phyloP scores from a whole-genome alignment of 768 basidiomycete species.

The Kwoniella botswanensis region DNA sequence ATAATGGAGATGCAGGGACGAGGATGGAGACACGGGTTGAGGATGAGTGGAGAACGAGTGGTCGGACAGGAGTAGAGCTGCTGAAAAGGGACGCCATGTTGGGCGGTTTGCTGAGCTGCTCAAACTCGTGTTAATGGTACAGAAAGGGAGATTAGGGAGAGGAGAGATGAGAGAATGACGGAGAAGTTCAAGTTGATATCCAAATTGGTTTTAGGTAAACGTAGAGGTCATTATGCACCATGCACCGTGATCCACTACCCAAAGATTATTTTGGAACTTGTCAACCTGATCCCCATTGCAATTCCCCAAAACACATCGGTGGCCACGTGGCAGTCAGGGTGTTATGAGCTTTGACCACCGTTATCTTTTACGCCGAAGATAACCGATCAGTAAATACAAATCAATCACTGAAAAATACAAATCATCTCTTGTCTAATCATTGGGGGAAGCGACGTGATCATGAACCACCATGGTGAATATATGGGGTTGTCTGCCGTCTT shows the following conservation, averaged over 20 bases:
- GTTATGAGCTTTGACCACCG: conserved; percentile 7
- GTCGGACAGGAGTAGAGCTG: conserved; percentile 53
- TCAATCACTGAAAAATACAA: conserved; percentile 2
- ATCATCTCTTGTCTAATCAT: not conserved
- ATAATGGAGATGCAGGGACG: conserved; percentile 71
- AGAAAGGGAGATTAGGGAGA: conserved; percentile 1
- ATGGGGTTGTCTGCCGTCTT: not conserved
- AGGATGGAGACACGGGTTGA: conserved; percentile 72
- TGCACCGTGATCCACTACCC: no score
- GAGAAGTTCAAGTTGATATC: not conserved
- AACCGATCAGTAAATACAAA: conserved; percentile 19
- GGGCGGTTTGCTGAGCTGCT: conserved; percentile 25
- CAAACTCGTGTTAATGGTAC: conserved; percentile 12
- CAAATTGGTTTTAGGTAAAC: not conserved
- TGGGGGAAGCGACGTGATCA: not conserved
- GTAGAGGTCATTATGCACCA: no score
- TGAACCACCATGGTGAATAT: not conserved
- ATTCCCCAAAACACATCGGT: conserved; percentile 20
- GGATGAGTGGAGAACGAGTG: conserved; percentile 57
- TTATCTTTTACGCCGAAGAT: conserved; percentile 23
- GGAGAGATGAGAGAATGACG: not conserved
- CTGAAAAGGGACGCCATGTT: conserved; percentile 54
- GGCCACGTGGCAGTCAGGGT: conserved; percentile 9
- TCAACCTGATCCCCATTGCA: conserved; percentile 3
- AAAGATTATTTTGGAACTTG: not conserved